A percentile compares a stretch with the other conserved stretches of the same genome.
Conservation (phyloP, 495 filamentous ascomycete genomes). For the Penicillium desertorum region DNA sequence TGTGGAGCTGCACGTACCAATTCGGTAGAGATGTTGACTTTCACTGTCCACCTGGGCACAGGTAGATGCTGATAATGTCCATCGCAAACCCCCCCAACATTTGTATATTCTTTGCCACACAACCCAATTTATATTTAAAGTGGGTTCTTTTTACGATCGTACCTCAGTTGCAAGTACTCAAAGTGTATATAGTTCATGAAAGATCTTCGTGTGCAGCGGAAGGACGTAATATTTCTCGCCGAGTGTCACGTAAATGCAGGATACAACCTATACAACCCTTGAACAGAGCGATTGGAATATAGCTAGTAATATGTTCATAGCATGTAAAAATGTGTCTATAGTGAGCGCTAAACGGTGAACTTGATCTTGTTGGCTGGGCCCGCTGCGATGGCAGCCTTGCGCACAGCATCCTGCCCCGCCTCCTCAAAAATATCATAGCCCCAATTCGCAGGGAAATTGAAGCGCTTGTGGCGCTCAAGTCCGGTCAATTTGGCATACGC, state of each 20-base stretch:
- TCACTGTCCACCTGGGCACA: neutral
- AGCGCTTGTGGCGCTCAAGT: slow-evolving; percentile 37
- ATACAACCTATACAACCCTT: no score
- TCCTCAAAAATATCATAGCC: slow-evolving; percentile 44
- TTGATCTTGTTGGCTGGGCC: slow-evolving; percentile 25
- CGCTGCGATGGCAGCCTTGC: slow-evolving; percentile 22
- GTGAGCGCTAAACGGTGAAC: slow-evolving; percentile 24
- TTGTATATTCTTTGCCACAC: neutral
- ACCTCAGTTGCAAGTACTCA: neutral
- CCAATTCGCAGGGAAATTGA: slow-evolving; percentile 41
- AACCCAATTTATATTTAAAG: neutral
- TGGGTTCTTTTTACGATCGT: neutral
- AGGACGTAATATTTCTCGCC: neutral
- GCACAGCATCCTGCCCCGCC: slow-evolving; percentile 26
- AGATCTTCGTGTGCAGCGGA: neutral
- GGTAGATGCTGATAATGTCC: neutral
- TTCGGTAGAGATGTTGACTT: neutral
- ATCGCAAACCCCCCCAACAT: neutral
- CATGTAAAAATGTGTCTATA: neutral
- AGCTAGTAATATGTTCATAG: neutral
- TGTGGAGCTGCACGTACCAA: no score
- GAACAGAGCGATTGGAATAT: no score
- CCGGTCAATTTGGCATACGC: slow-evolving; percentile 34
- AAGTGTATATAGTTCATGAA: neutral
- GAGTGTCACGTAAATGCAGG: neutral